These are phyloP conservation scores for Lathyrus sativus DNA, from an alignment of 306 rosid species.

Conservation along the genomic window DNA sequence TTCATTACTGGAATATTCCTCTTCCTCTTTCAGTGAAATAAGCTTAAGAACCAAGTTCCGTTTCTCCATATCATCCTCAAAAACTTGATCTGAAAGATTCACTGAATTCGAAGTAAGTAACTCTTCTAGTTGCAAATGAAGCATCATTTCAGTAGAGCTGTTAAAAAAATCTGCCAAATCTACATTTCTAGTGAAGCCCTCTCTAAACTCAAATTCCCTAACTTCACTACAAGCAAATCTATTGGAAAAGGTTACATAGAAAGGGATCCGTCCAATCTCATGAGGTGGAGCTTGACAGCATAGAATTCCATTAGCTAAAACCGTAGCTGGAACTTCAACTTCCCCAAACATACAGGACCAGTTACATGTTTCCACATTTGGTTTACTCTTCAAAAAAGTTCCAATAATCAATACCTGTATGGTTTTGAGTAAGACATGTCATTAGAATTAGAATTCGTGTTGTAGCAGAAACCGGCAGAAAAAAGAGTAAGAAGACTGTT, in stretches of 20 bases:
- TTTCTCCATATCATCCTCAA: conserved; percentile 51
- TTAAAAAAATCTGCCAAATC: conserved; percentile 45
- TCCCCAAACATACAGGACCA: conserved; percentile 98
- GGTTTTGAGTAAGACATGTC: conserved; percentile 27
- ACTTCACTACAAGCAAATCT: conserved; percentile 94
- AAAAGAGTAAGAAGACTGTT: conserved; percentile 17
- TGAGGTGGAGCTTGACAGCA: conserved; percentile 81
- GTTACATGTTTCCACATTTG: conserved; percentile 47
- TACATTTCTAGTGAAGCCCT: conserved; percentile 45
- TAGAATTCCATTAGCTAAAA: conserved; percentile 72
- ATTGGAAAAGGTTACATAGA: conserved; percentile 82
- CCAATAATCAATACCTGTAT: conserved; percentile 77
- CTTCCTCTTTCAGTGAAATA: conserved; percentile 72
- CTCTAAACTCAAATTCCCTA: conserved; percentile 70
- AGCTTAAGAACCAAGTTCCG: conserved; percentile 56
- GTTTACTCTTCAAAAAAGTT: conserved; percentile 60
- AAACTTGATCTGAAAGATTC: conserved; percentile 38
- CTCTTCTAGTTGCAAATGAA: conserved; percentile 56
- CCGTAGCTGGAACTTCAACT: conserved; percentile 82
- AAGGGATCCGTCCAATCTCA: conserved; percentile 70
- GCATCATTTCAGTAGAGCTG: conserved; percentile 51
- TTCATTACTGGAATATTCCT: conserved; percentile 50
- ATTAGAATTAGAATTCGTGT: conserved; percentile 27
- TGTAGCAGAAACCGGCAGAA: conserved; percentile 18
- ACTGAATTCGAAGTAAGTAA: conserved; percentile 53